Evolutionary conservation across 495 filamentous ascomycete species (phyloP).

Genomic region (Penicillium riverlandense): DNA sequence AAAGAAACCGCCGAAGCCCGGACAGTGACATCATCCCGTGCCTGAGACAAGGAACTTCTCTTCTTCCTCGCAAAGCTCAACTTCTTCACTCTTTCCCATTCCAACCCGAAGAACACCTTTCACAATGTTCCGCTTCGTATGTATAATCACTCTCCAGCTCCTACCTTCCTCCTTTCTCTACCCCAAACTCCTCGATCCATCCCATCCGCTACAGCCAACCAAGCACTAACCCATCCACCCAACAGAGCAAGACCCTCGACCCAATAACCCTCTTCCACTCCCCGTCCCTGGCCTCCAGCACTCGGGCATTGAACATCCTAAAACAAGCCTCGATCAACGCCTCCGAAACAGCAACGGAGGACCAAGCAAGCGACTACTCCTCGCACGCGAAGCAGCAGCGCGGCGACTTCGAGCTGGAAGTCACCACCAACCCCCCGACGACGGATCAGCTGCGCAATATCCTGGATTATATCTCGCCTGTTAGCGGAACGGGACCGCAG

Average conservation of each 20-base stretch:
- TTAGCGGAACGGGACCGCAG: slow-evolving; percentile 27
- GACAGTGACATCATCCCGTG: neutral
- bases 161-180: neutral
- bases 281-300: slow-evolving; percentile 55
- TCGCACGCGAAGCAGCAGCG: slow-evolving; percentile 47
- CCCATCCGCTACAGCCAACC: neutral
- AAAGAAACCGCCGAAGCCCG: neutral
- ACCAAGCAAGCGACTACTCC: slow-evolving; percentile 57
- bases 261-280: slow-evolving; percentile 95
- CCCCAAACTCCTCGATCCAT: slow-evolving; percentile 1
- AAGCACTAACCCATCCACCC: slow-evolving; percentile 1
- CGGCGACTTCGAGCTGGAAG: slow-evolving; percentile 74
- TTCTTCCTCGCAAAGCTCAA: neutral
- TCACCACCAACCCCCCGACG: slow-evolving; percentile 77
- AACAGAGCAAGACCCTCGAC: slow-evolving; percentile 73
- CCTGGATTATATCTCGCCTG: slow-evolving; percentile 69
- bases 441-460: slow-evolving; percentile 79
- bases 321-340: slow-evolving; percentile 66
- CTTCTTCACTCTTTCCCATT: neutral
- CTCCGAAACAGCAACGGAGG: slow-evolving; percentile 49
- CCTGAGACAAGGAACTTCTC: too few species aligned
- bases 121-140: slow-evolving; percentile 39
- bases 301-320: slow-evolving; percentile 60
- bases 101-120: neutral
- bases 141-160: neutral